Evolutionary conservation across 164 flowering plant genomes (phyloP), one percentile per base, ranked within the genome.

Genomic region (Buxus sempervirens): DNA sequence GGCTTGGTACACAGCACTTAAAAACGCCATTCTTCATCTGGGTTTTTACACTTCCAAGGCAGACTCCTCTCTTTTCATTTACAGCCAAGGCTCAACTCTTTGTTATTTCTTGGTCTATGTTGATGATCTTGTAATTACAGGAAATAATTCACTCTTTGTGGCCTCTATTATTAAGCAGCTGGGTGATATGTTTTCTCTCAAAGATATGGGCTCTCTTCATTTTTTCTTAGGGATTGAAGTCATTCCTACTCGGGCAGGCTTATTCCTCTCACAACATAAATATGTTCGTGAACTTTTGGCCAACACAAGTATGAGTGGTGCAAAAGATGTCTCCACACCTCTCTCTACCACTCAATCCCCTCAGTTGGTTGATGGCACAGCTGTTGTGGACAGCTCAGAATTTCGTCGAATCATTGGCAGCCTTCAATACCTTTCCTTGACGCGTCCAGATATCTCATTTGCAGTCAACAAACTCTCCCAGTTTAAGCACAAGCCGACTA

Each of bases 181-280:
- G 0, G 58, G 58, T 16, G 9, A 19, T 12, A 19, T 23, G 14
- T 65, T 65, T 41, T 27, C 68, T 20, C 23, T 56, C 22, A 66
- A 66, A 20, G 69, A 66, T 55, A 38, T 55, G 0, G 69, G 51
- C 21, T 15, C 27, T 13, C 28, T 66, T 5, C 57, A 58, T 21
- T 66, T 54, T 45, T 66, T 66, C 41, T 59, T 66, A 8, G 62
- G 69, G 16, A 59, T 66, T 16, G 69, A 66, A 38, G 69, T 66
- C 4, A 38, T 66, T 15, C 69, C 69, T 22, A 21, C 25, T 0
- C 27, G 2, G 3, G 23, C 16, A 12, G 62, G 69, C 2, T 9
- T 56, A n/a, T 56, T 66, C n/a, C 36, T 66, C 16, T 26, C 19
- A 20, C 54, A 66, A 38, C 42, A 23, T 22, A 66, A 66, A 38